Conservation (phyloP, 345 rosid species). For the Rhodomyrtus tomentosa region DNA sequence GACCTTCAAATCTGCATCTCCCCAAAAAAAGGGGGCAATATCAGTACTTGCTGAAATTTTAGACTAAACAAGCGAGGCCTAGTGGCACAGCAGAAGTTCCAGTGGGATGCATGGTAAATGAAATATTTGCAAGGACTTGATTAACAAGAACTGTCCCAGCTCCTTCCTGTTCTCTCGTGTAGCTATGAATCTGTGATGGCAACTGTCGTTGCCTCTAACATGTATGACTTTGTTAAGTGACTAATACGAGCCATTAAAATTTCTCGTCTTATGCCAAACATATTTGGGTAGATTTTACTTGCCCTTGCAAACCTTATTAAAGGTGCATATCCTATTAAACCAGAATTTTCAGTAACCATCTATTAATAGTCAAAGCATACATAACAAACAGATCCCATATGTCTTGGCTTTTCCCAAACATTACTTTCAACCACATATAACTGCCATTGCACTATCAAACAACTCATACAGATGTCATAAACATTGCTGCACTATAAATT, state of each 20-base stretch:
- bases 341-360: neutral
- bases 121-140: neutral
- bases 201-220: neutral
- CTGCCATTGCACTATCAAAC: neutral
- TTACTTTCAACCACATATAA: neutral
- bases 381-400: neutral
- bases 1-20: slow-evolving; percentile 71
- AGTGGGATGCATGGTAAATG: neutral
- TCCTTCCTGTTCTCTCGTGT: neutral
- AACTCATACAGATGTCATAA: neutral
- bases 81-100: neutral
- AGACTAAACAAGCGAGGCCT: neutral
- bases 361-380: neutral
- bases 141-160: neutral
- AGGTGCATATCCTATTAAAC: neutral
- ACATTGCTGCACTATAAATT: neutral
- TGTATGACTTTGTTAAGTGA: neutral
- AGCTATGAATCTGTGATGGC: neutral
- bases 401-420: neutral
- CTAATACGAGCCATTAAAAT: neutral
- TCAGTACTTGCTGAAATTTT: neutral
- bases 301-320: neutral
- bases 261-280: neutral
- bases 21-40: neutral
- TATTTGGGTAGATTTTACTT: neutral